Conservation (phyloP, 140 eudicot genomes). For the Erigeron philadelphicus region DNA sequence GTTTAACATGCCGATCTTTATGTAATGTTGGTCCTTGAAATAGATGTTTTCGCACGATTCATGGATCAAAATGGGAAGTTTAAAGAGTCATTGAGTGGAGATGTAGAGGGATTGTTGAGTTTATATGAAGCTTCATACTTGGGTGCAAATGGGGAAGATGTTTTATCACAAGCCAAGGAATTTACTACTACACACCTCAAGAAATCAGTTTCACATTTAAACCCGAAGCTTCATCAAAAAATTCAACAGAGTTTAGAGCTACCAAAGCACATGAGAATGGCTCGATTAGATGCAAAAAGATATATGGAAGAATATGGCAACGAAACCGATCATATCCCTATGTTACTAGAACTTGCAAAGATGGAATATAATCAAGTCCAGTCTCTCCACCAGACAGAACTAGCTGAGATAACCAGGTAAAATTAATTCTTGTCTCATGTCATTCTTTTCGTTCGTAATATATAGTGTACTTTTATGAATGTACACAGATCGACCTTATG, state of each 20-base stretch:
- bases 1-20: no score
- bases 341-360: conserved; percentile 48
- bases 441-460: no score
- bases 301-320: conserved; percentile 40
- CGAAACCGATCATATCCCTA: conserved; percentile 26
- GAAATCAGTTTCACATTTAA: conserved; percentile 19
- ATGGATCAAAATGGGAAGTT: conserved; percentile 41
- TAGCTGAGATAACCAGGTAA: conserved; percentile 45
- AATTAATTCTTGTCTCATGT: no score
- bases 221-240: conserved; percentile 12
- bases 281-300: conserved; percentile 45
- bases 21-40: neutral
- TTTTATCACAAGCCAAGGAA: conserved; percentile 37
- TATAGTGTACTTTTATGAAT: neutral
- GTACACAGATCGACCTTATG: no score
- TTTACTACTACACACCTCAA: conserved; percentile 31
- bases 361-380: conserved; percentile 50
- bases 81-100: conserved; percentile 29
- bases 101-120: conserved; percentile 45
- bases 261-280: conserved; percentile 56
- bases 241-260: conserved; percentile 39
- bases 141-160: conserved; percentile 43
- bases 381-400: conserved; percentile 38
- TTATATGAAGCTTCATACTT: conserved; percentile 61
- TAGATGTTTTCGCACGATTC: conserved; percentile 44